These are phyloP conservation scores for Tuber calosporum DNA, from an alignment of 495 filamentous ascomycete genomes.

Conservation along the genomic window DNA sequence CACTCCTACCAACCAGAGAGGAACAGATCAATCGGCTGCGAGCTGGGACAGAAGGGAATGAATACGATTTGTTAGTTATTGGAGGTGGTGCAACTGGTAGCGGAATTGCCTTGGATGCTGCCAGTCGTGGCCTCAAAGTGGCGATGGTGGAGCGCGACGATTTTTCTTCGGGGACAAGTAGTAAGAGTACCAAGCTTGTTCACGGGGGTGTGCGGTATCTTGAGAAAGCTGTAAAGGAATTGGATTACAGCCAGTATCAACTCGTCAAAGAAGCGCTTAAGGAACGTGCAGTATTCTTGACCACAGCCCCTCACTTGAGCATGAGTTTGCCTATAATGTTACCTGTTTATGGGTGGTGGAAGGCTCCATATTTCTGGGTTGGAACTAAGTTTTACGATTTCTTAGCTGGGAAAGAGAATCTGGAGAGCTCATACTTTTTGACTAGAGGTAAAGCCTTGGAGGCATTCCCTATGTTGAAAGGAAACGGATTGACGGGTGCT, in stretches of 20 bases:
- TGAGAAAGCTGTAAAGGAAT: slow-evolving; percentile 93
- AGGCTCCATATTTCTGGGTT: slow-evolving; percentile 94
- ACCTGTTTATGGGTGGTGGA: slow-evolving; percentile 92
- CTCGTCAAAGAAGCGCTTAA: slow-evolving; percentile 91
- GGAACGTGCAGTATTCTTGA: slow-evolving; percentile 90
- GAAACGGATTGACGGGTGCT: slow-evolving; percentile 74
- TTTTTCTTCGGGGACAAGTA: slow-evolving; percentile 87
- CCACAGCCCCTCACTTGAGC: slow-evolving; percentile 91
- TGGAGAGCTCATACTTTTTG: slow-evolving; percentile 94
- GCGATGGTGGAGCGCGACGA: slow-evolving; percentile 93
- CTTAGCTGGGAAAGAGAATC: slow-evolving; percentile 88
- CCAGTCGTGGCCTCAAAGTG: slow-evolving; percentile 83
- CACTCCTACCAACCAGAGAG: slow-evolving; percentile 54
- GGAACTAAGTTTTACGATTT: slow-evolving; percentile 95
- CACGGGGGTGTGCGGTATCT: slow-evolving; percentile 94
- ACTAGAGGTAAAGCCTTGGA: slow-evolving; percentile 91
- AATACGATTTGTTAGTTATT: slow-evolving; percentile 85
- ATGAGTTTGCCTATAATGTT: slow-evolving; percentile 97
- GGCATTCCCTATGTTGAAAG: slow-evolving; percentile 95
- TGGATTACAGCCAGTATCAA: slow-evolving; percentile 92
- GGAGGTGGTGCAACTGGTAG: slow-evolving; percentile 88
- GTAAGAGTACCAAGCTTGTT: slow-evolving; percentile 94
- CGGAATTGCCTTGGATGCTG: slow-evolving; percentile 90
- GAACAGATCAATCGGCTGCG: slow-evolving; percentile 48
- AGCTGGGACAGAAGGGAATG: slow-evolving; percentile 42